These are phyloP conservation scores for Conringia planisiliqua DNA, from an alignment of 345 rosid species.

Conservation along the genomic window DNA sequence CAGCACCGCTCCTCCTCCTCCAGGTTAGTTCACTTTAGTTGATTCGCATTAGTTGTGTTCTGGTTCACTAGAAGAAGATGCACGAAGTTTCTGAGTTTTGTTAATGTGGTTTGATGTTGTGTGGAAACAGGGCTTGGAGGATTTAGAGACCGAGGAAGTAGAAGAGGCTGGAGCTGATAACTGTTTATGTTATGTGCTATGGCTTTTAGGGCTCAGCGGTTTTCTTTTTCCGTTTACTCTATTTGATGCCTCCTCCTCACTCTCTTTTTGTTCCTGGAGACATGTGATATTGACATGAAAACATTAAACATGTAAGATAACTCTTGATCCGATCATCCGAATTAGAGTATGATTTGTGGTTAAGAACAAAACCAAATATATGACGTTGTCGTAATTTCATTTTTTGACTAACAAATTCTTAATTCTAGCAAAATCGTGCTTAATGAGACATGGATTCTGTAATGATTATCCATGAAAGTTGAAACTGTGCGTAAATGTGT, in stretches of 20 bases:
- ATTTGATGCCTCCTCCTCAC: not conserved
- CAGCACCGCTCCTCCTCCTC: constrained; percentile 81
- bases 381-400: not conserved
- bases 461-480: too few relatives aligned
- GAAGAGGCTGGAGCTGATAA: constrained; percentile 52
- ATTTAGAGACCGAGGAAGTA: constrained; percentile 65
- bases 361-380: not conserved
- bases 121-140: constrained; percentile 47
- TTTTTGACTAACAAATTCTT: not conserved
- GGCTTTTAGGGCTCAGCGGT: constrained; percentile 24
- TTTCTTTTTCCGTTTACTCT: constrained; percentile 10
- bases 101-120: not conserved
- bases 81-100: not conserved
- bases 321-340: not conserved
- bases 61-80: not conserved
- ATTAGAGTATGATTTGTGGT: not conserved
- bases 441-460: too few relatives aligned
- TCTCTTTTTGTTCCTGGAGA: not conserved
- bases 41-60: not conserved
- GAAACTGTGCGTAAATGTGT: too few relatives aligned
- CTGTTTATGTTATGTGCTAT: constrained; percentile 2
- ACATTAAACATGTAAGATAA: constrained; percentile 25
- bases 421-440: not conserved
- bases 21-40: constrained; percentile 52
- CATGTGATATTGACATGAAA: constrained; percentile 9